Base-by-base conservation (phyloP, 1,284 basidiomycete species). In the Phenoliferia sp. region DNA sequence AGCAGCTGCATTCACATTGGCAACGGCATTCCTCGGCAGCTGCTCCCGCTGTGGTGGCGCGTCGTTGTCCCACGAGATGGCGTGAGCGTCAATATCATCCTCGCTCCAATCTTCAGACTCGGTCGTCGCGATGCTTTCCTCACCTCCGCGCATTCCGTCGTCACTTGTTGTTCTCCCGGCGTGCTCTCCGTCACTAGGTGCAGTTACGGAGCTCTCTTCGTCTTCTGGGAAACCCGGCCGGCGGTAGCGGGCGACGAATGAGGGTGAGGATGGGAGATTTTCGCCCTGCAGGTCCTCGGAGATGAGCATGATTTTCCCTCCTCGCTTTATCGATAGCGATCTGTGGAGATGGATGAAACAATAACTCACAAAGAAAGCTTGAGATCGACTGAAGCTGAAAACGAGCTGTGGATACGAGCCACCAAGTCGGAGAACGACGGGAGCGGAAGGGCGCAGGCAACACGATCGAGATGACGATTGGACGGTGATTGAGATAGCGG, bases 331-430 rank as follows among this genome's bases (percentile, higher is more conserved):
- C 12, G 39, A 22, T 12, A 22, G 39, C 12, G 12, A 22, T 12
- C 12, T 12, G 39, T 44, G 39, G 39, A 22, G 39, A 44, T 12
- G 12, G 39, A 26, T 7, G 48, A 52, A 19, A 7, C 22, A 7
- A 19, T 69, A 19, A 67, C 29, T 72, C 68, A 29, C 68, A 67
- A 59, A 69, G 71, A 68, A 74, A 73, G 36, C 63, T 67, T 28
- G 73, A 65, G 73, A 72, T 4, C 76, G 71, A 29, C 68, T 71
- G 66, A 68, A 76, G 33, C 69, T 72, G 63, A 71, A 76, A 59
- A 76, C 69, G 58, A 74, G 67, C 66, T 76, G 70, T 33, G 72
- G 68, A 1, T 59, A 66, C 19, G 60, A n/a, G n/a, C n/a, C n/a
- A n/a, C n/a, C n/a, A n/a, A n/a, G n/a, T n/a, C n/a, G n/a, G n/a